phyloP scores from a whole-genome alignment of 345 rosid species.

The Hibiscus tridactylites region DNA sequence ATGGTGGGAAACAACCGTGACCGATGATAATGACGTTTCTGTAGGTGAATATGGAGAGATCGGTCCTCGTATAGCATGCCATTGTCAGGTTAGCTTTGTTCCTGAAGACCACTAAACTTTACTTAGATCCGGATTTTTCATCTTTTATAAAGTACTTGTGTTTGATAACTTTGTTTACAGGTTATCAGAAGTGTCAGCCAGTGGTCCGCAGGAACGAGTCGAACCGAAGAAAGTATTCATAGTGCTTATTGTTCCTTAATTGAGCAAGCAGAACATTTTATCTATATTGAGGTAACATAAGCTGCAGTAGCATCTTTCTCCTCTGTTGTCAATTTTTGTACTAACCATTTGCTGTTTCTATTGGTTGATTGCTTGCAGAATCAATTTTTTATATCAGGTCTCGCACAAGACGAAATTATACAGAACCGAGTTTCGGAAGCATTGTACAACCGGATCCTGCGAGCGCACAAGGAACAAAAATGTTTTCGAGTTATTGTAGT shows the following conservation, averaged over 20 bases:
- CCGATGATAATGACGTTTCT: conserved; percentile 23
- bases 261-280: conserved; percentile 70
- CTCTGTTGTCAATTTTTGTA: background rate
- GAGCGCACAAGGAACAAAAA: conserved; percentile 61
- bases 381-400: conserved; percentile 91
- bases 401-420: conserved; percentile 61
- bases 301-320: background rate
- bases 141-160: background rate
- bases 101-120: background rate
- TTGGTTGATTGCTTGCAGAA: conserved; percentile 44
- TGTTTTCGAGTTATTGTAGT: conserved; percentile 69
- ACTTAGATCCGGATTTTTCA: background rate
- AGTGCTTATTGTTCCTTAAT: conserved; percentile 71
- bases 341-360: background rate
- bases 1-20: conserved; percentile 27
- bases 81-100: conserved; percentile 55
- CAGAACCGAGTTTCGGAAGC: conserved; percentile 74
- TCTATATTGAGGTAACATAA: conserved; percentile 73
- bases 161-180: background rate
- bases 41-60: conserved; percentile 27
- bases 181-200: conserved; percentile 71
- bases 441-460: conserved; percentile 59
- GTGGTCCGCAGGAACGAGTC: conserved; percentile 91
- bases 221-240: conserved; percentile 88
- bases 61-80: conserved; percentile 53